Base-by-base conservation (phyloP, 2,329 filamentous ascomycete species). In the Didymella keratinophila region DNA sequence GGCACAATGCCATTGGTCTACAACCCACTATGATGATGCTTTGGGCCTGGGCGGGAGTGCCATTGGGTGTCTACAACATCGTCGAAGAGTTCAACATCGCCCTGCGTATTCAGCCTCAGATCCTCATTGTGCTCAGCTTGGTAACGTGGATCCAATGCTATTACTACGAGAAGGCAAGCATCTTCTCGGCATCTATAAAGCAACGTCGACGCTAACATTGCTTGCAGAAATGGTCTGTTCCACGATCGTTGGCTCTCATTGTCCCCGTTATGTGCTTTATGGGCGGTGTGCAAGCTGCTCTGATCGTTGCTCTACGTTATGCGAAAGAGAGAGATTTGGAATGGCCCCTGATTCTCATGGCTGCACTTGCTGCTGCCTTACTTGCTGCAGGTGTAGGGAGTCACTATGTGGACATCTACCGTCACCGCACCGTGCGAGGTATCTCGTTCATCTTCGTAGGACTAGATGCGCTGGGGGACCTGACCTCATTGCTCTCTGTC, bases 1-100 rank as follows among this genome's bases (percentile, higher is more conserved):
- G 88, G 1, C 87, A 90, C 71, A 82, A 89, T 78, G 87, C 87
- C 1, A 83, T 80, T 0, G 88, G 88, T 0, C 79, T 91, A 0
- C 87, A 90, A 48, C 82, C 85, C 0, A 85, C 86, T 0, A 90
- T 91, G 88, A 90, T 91, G 87, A 83, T 91, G 71, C 80, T 90
- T 2, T 91, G 88, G 83, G 86, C 87, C 0, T 85, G 82, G 77
- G 88, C 88, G 1, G 88, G 88, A 0, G 84, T 90, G 0, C 88
- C 88, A 0, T 78, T 91, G 0, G 89, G 88, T 2, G 83, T 85
- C 12, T 86, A 86, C 71, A 86, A 85, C 62, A 84, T 86, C 34
- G 81, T 82, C 0, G 78, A 81, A 51, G 68, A 80, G 16, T 83
- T 84, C 74, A 85, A 84, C 60, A 68, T 85, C 39, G 83, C 84